phyloP scores from a whole-genome alignment of 345 rosid species.

The Hibiscus tridactylites region DNA sequence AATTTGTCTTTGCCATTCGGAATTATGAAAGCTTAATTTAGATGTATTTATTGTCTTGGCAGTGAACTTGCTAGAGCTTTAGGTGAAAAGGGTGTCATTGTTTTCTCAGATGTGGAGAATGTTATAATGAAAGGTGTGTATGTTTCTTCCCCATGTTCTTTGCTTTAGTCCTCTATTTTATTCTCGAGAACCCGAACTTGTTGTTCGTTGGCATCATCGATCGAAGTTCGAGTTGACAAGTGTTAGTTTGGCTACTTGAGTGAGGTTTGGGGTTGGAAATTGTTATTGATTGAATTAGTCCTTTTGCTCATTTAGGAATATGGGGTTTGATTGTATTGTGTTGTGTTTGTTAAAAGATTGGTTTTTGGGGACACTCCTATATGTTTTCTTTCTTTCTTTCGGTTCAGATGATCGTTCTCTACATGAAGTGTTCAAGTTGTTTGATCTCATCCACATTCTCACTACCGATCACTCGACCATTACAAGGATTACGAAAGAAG shows the following conservation, averaged over 20 bases:
- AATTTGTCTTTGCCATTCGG: not conserved
- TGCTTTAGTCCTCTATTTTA: not conserved
- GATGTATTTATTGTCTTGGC: slow-evolving; percentile 8
- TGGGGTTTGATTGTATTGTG: not conserved
- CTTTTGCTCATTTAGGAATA: not conserved
- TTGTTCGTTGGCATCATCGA: no score
- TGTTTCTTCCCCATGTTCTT: not conserved
- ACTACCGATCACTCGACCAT: slow-evolving; percentile 78
- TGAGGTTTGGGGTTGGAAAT: not conserved
- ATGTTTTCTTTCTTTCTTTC: not conserved
- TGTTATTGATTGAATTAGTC: not conserved
- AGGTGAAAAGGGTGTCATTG: slow-evolving; percentile 61
- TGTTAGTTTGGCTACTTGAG: not conserved
- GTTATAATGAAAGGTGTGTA: slow-evolving; percentile 64
- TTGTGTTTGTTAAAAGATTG: not conserved
- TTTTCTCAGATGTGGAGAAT: slow-evolving; percentile 68
- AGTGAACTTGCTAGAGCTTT: slow-evolving; percentile 80
- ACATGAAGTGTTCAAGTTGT: slow-evolving; percentile 79
- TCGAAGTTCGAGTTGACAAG: no score
- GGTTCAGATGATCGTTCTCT: slow-evolving; percentile 53
- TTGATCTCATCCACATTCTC: slow-evolving; percentile 71
- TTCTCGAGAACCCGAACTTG: not conserved
- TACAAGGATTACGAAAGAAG: slow-evolving; percentile 81
- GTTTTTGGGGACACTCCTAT: slow-evolving; percentile 4
- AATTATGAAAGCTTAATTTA: not conserved